These are phyloP conservation scores for Orbilia brochopaga DNA, from an alignment of 2,329 filamentous ascomycete species.

Conservation along the genomic window DNA sequence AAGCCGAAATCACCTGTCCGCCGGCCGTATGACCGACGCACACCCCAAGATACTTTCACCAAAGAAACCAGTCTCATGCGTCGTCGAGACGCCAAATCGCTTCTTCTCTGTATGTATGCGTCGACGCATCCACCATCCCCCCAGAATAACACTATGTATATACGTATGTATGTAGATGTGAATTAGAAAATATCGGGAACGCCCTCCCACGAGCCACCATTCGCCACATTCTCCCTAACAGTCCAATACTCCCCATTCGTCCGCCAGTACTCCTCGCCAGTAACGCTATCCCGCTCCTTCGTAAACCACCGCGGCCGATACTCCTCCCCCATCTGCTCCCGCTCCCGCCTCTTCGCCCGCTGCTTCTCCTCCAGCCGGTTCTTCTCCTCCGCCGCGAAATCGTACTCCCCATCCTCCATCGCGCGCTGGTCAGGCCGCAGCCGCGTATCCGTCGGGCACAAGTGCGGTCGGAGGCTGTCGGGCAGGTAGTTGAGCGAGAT, in stretches of 20 bases:
- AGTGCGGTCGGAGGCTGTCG: slow-evolving; percentile 74
- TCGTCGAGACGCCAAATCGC: too few species aligned
- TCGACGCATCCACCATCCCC: not conserved
- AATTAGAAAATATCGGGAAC: slow-evolving; percentile 75
- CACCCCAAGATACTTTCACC: too few species aligned
- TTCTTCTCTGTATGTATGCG: too few species aligned
- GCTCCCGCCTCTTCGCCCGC: slow-evolving; percentile 72
- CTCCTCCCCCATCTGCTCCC: slow-evolving; percentile 79
- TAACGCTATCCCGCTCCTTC: slow-evolving; percentile 74
- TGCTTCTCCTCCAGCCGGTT: slow-evolving; percentile 92
- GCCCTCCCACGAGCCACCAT: slow-evolving; percentile 71
- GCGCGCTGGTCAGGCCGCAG: slow-evolving; percentile 91
- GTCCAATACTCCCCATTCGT: slow-evolving; percentile 91
- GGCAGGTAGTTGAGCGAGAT: slow-evolving; percentile 91
- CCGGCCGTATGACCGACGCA: too few species aligned
- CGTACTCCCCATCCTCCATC: slow-evolving; percentile 98
- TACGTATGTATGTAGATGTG: too few species aligned
- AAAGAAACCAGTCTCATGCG: too few species aligned
- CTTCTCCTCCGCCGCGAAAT: slow-evolving; percentile 90
- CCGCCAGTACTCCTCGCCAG: slow-evolving; percentile 87
- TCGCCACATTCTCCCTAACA: slow-evolving; percentile 69
- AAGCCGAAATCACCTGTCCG: too few species aligned
- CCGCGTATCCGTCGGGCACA: slow-evolving; percentile 93
- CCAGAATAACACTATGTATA: too few species aligned
- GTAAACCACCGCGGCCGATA: slow-evolving; percentile 86